These are phyloP conservation scores for Scedosporium apiospermum DNA, from an alignment of 2,329 filamentous ascomycete species.

Conservation along the genomic window DNA sequence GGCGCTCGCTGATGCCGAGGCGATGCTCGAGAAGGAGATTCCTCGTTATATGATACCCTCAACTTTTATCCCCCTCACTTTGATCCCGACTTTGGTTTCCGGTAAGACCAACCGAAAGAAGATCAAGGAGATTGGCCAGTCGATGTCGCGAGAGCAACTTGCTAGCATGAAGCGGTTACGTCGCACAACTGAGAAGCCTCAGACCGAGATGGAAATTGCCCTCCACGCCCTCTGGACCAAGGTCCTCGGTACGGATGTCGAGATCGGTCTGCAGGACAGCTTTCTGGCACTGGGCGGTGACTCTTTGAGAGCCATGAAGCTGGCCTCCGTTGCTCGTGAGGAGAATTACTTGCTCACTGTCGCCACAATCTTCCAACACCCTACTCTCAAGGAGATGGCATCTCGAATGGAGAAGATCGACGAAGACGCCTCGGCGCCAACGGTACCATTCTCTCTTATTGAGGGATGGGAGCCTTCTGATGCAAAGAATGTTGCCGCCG, in stretches of 20 bases:
- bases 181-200: constrained; percentile 20
- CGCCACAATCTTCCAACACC: constrained; percentile 34
- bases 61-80: constrained; percentile 32
- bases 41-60: constrained; percentile 39
- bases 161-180: constrained; percentile 7
- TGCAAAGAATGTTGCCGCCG: constrained; percentile 26
- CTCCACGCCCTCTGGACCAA: constrained; percentile 26
- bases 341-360: constrained; percentile 31
- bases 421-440: constrained; percentile 15
- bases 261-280: constrained; percentile 27
- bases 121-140: constrained; percentile 32
- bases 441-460: constrained; percentile 30
- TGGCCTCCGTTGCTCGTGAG: constrained; percentile 33
- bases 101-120: constrained; percentile 40
- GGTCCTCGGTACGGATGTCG: constrained; percentile 21
- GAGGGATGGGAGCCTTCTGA: constrained; percentile 20
- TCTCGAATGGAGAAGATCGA: constrained; percentile 15
- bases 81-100: constrained; percentile 37
- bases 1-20: constrained; percentile 21
- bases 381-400: constrained; percentile 34
- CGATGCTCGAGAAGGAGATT: constrained; percentile 22
- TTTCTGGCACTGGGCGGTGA: constrained; percentile 42
- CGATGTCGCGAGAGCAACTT: constrained; percentile 23
- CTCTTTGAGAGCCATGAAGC: constrained; percentile 41
- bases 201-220: constrained; percentile 26